Conservation (phyloP, 2,329 filamentous ascomycete genomes). For the Fusarium sulawesiense region DNA sequence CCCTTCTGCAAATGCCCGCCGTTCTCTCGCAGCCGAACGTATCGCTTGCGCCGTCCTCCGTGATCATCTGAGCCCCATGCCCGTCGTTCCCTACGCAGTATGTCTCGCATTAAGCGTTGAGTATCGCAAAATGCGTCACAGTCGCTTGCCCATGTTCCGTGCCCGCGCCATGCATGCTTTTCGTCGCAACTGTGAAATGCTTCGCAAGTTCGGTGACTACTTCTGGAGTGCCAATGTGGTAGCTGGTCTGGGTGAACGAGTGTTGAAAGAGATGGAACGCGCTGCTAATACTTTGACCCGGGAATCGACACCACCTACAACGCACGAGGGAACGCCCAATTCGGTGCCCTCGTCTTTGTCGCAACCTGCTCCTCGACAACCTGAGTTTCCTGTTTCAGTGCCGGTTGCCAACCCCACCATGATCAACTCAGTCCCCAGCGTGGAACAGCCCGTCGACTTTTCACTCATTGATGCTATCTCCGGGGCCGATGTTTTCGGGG, state of each 20-base stretch:
- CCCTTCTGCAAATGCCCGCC: constrained; percentile 65
- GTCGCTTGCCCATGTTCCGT: constrained; percentile 68
- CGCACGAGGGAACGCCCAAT: constrained; percentile 36
- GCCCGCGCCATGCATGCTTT: constrained; percentile 66
- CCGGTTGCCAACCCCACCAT: constrained; percentile 43
- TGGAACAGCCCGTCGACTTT: constrained; percentile 55
- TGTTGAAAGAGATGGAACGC: constrained; percentile 67
- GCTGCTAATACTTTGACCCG: constrained; percentile 60
- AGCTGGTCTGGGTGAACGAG: constrained; percentile 65
- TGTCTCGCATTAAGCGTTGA: constrained; percentile 71
- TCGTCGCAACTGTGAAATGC: constrained; percentile 63
- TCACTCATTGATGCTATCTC: constrained; percentile 57
- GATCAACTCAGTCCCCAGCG: constrained; percentile 43
- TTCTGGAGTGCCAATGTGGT: constrained; percentile 69
- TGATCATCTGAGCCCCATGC: constrained; percentile 64
- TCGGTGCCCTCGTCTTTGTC: constrained; percentile 35
- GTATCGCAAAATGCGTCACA: constrained; percentile 73
- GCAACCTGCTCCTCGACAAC: constrained; percentile 9
- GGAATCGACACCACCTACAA: constrained; percentile 47
- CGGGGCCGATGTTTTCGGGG: constrained; percentile 65
- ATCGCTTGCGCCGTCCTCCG: constrained; percentile 66
- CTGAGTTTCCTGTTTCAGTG: constrained; percentile 28
- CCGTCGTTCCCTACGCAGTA: constrained; percentile 71
- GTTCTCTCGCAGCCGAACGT: constrained; percentile 67
- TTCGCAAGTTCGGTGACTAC: constrained; percentile 65